A percentile compares a stretch with the other conserved stretches of the same genome.
Conservation (phyloP, 106 monocot genomes). For the Dendrobium huoshanense region DNA sequence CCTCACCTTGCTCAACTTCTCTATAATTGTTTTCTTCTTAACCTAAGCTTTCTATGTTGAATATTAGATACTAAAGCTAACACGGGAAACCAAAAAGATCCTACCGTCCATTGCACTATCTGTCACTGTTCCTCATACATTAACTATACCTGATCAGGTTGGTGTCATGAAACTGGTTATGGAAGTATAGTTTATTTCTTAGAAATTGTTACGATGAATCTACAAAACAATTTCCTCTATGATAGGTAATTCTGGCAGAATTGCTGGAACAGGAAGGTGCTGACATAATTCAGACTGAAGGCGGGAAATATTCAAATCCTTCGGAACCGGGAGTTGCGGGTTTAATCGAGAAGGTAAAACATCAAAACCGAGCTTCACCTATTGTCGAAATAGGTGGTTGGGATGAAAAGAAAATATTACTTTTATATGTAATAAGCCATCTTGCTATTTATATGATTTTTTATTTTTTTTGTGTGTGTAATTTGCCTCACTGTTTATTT, state of each 20-base stretch:
- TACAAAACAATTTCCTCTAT: not conserved
- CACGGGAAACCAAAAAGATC: constrained; percentile 59
- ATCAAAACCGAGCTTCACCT: not conserved
- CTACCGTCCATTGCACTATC: constrained; percentile 67
- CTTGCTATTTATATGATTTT: not conserved
- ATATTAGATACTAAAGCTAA: constrained; percentile 67
- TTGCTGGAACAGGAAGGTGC: constrained; percentile 83
- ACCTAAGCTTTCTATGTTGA: not conserved
- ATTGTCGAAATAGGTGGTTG: no score
- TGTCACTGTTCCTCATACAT: constrained; percentile 83
- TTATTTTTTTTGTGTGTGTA: not conserved
- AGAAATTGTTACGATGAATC: not conserved
- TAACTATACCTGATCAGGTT: constrained; percentile 89
- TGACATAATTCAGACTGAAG: constrained; percentile 96
- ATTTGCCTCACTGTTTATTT: not conserved
- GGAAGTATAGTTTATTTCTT: not conserved
- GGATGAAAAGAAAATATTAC: no score
- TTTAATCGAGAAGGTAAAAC: constrained; percentile 85
- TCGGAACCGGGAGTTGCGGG: constrained; percentile 77
- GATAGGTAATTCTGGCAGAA: constrained; percentile 79
- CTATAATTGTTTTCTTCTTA: not conserved
- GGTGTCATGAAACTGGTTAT: not conserved
- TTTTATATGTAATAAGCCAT: not conserved
- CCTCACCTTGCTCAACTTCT: not conserved
- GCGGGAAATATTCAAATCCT: constrained; percentile 82